Conservation (phyloP, 345 rosid species). For the Arabis alpina region DNA sequence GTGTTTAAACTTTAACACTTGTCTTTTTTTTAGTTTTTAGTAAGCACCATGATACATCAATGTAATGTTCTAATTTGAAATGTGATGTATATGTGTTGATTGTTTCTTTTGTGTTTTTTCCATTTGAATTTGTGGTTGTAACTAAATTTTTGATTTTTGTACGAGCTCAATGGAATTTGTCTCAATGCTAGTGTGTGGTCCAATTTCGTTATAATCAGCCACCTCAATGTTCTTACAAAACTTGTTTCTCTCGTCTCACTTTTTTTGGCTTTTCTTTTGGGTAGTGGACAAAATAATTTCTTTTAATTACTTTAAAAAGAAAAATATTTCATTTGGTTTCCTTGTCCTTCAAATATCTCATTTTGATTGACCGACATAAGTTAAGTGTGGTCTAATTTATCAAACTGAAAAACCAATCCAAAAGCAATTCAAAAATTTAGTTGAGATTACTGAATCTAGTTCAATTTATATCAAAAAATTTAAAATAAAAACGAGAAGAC, state of each 20-base stretch:
- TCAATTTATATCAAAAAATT: background rate
- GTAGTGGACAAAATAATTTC: background rate
- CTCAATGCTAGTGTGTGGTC: slow-evolving; percentile 18
- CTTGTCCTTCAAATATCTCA: background rate
- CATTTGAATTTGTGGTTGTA: background rate
- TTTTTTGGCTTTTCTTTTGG: slow-evolving; percentile 6
- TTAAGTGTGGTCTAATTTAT: background rate
- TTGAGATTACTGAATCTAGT: background rate
- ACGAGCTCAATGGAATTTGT: slow-evolving; percentile 5
- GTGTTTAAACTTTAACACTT: background rate
- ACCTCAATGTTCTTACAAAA: background rate
- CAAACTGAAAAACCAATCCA: background rate
- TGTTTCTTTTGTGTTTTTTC: background rate
- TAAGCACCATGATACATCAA: too few relatives aligned
- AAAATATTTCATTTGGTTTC: background rate
- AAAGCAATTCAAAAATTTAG: background rate
- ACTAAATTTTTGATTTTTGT: background rate
- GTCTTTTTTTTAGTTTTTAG: background rate
- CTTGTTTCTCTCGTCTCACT: background rate
- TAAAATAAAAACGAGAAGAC: background rate
- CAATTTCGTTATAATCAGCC: background rate
- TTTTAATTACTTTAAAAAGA: background rate
- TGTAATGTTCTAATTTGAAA: background rate
- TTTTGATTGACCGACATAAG: background rate
- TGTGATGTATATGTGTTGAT: background rate